Conservation (phyloP, 768 basidiomycete species). For the Mycena indigotica region DNA sequence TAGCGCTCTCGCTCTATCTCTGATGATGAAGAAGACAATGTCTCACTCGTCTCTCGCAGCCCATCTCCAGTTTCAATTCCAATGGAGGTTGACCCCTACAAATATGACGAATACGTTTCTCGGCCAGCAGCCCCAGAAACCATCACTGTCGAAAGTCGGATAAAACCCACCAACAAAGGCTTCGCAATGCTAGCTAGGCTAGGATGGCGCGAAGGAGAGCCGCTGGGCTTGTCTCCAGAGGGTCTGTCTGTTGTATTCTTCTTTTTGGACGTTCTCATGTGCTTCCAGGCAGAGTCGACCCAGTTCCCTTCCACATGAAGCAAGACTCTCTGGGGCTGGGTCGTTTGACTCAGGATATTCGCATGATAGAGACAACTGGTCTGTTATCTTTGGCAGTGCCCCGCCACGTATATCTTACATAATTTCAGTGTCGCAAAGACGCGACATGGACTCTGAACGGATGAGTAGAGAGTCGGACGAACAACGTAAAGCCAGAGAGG, state of each 20-base stretch:
- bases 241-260: conserved; percentile 44
- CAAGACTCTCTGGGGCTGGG: conserved; percentile 78
- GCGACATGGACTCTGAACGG: conserved; percentile 78
- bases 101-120: conserved; percentile 67
- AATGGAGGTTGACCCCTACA: conserved; percentile 48
- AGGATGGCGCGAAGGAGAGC: conserved; percentile 81
- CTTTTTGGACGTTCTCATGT: conserved; percentile 1
- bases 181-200: conserved; percentile 79
- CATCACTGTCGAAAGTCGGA: conserved; percentile 80
- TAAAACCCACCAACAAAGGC: conserved; percentile 78
- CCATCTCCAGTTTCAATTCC: conserved; percentile 74
- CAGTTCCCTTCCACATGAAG: conserved; percentile 81
- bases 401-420: neutral
- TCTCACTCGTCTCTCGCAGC: conserved; percentile 73
- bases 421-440: conserved; percentile 67
- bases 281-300: conserved; percentile 72
- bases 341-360: conserved; percentile 75
- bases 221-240: conserved; percentile 74
- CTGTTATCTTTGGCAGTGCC: neutral
- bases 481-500: conserved; percentile 74
- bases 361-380: conserved; percentile 77
- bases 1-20: conserved; percentile 67
- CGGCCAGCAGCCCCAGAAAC: conserved; percentile 54
- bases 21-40: conserved; percentile 64
- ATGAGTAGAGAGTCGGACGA: conserved; percentile 80